Evolutionary conservation across 2,329 filamentous ascomycete genomes (phyloP), one percentile per base, ranked within the genome.

Genomic region (Alternaria conjuncta): DNA sequence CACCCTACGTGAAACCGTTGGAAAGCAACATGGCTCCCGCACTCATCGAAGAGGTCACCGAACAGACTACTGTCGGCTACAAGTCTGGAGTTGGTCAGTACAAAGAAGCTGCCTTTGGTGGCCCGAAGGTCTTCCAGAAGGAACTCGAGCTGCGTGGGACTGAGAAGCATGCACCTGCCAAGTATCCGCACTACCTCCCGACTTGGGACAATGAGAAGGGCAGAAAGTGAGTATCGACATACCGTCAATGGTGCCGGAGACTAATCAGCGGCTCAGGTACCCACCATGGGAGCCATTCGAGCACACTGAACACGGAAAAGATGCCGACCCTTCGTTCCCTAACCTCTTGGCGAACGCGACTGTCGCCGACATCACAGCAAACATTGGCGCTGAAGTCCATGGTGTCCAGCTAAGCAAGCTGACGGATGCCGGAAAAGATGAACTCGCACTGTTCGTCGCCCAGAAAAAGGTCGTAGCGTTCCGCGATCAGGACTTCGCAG

Each of bases 391-490:
- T 15, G 91, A 94, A 74, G 83, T 95, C 30, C 84, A 82, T 5
- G 91, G 90, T 41, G 82, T 94, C 28, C 92, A 95, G 79, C 82
- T 95, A 28, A 92, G 88, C 80, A 84, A 86, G 65, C 84, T 95
- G 12, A 88, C 83, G 57, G 80, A 88, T 46, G 88, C 89, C 15
- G 91, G 89, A 57, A 93, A 93, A 75, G 90, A 94, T 72, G 90
- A 95, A 77, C 85, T 95, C 6, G 92, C 92, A 1, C 87, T 90
- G 21, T 89, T 91, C 66, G 90, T 94, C 11, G 89, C 92, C 11
- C 86, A 93, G 80, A 88, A 91, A 74, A 94, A 93, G 75, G 91
- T 94, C 6, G 91, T 67, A 83, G 87, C 90, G 30, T 94, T 95
- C 85, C 88, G 91, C 23, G 85, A 89, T 73, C 92, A 94, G 75